A percentile compares a stretch with the other conserved stretches of the same genome.
phyloP scores from a whole-genome alignment of 2,329 filamentous ascomycete species.

The Seiridium cupressi region DNA sequence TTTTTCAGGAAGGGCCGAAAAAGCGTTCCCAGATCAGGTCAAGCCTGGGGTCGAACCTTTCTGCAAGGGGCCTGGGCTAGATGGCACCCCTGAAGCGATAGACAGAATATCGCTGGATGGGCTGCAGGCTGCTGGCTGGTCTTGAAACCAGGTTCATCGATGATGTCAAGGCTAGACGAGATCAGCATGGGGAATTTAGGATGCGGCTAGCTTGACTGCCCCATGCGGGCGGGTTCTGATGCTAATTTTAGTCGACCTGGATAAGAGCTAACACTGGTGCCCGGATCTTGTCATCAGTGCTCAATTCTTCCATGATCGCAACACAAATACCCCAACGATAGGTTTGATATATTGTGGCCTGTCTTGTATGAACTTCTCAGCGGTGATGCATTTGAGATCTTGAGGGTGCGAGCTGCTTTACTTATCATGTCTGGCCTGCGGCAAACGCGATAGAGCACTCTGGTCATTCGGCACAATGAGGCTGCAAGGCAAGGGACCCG shows the following conservation, averaged over 20 bases:
- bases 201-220: background rate
- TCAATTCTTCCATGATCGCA: too few species aligned
- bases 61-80: background rate
- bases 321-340: too few species aligned
- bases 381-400: too few species aligned
- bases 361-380: too few species aligned
- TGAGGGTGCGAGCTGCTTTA: too few species aligned
- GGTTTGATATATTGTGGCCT: too few species aligned
- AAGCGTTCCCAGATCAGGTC: background rate
- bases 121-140: background rate
- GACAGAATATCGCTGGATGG: background rate
- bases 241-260: background rate
- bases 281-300: background rate
- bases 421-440: too few species aligned
- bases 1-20: background rate
- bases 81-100: background rate
- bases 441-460: too few species aligned
- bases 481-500: background rate
- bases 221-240: background rate
- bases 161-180: background rate
- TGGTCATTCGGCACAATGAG: background rate
- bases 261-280: background rate
- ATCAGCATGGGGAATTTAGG: constrained; percentile 1
- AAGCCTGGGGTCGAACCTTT: background rate
- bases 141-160: background rate